These are phyloP conservation scores for Skeletonema costatum DNA, from an alignment of 108 stramenopile species.

Conservation along the genomic window DNA sequence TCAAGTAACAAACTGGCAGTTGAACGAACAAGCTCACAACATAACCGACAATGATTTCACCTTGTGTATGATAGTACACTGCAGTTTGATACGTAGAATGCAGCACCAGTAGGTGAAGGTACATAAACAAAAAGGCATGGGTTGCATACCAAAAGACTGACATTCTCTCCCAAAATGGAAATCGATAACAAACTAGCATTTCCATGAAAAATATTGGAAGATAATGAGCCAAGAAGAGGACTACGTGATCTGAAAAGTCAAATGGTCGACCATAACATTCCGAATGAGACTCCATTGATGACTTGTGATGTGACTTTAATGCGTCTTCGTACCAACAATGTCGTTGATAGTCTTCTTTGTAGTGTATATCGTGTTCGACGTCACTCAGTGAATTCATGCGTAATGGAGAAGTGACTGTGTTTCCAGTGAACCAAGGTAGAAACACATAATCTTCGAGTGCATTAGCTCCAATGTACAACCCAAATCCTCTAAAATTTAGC, in stretches of 20 bases:
- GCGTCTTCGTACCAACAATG: slow-evolving; percentile 70
- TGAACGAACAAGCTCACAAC: slow-evolving; percentile 67
- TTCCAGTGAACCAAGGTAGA: slow-evolving; percentile 21
- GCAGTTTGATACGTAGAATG: slow-evolving; percentile 70
- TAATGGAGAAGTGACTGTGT: slow-evolving; percentile 25
- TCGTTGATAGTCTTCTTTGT: slow-evolving; percentile 1
- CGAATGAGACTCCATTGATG: slow-evolving; percentile 27
- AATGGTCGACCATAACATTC: slow-evolving; percentile 65
- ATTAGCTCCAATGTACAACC: slow-evolving; percentile 70
- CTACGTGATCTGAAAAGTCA: slow-evolving; percentile 91
- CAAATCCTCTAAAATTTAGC: slow-evolving; percentile 67
- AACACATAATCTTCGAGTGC: slow-evolving; percentile 60
- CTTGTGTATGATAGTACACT: slow-evolving; percentile 73
- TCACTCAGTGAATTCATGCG: slow-evolving; percentile 39
- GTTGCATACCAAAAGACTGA: slow-evolving; percentile 20
- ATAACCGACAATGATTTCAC: slow-evolving; percentile 73
- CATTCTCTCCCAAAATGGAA: slow-evolving; percentile 51
- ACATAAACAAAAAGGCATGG: slow-evolving; percentile 48
- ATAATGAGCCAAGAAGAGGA: slow-evolving; percentile 81
- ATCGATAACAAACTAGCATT: slow-evolving; percentile 49
- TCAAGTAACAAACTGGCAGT: slow-evolving; percentile 56
- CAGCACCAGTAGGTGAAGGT: slow-evolving; percentile 71
- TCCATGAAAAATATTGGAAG: slow-evolving; percentile 70
- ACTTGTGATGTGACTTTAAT: slow-evolving; percentile 46
- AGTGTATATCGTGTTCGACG: slow-evolving; percentile 25